Base-by-base conservation (phyloP, 2,329 filamentous ascomycete species). In the Hortaea werneckii region DNA sequence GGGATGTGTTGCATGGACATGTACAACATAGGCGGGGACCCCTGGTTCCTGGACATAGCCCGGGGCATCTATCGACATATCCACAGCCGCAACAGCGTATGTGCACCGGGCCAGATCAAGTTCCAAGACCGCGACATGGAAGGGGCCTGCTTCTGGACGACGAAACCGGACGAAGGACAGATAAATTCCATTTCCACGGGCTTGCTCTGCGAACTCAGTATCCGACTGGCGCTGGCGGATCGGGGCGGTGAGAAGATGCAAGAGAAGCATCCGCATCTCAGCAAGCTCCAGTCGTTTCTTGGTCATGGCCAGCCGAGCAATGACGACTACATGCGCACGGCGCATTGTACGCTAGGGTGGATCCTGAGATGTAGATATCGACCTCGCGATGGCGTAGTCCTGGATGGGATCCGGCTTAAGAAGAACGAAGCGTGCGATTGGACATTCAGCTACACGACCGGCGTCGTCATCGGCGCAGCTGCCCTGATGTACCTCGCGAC, bases 381-480 rank as follows among this genome's bases (percentile, higher is more conserved):
- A 9, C 42, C 47, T 7, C 40, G 52, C 5, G 56, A 59, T 10
- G 54, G 43, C 12, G 41, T 61, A 5, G 56, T 61, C 5, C 50
- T 56, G 7, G 58, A 61, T 42, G 54, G 53, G 32, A 52, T 61
- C 40, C 38, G 48, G 30, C 50, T 56, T 12, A 52, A 54, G 40
- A 49, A 51, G n/a, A 42, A 50, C 28, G 48, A 56, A 35, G 47
- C 50, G 11, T 47, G 50, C 13, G 51, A 58, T 34, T 58, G 56
- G 58, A 56, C 55, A 2, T 61, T 61, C 39, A 58, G 54, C 1
- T 59, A 61, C 40, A 54, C 49, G 13, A 59, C 58, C 9, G 58
- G 51, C 5, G 55, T 58, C 27, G 45, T 53, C n/a, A 53, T 61
- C 27, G 52, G 55, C 5, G 53, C 47, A 4, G 54, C 49, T 32